A percentile compares a stretch with the other conserved stretches of the same genome.
phyloP scores from a whole-genome alignment of 1,284 basidiomycete species.

The Fomes fomentarius region DNA sequence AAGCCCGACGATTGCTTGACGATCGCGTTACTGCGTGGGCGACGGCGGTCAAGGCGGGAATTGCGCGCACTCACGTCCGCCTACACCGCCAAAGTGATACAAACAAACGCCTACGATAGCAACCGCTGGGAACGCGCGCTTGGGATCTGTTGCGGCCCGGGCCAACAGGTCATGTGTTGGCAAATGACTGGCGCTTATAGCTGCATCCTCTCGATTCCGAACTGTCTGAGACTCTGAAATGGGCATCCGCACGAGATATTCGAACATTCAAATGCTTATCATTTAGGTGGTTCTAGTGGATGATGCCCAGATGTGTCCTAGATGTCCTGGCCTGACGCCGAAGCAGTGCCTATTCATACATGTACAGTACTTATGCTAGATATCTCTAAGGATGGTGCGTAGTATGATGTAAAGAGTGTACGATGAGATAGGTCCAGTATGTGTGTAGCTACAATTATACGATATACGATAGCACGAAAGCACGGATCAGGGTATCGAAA shows the following conservation, averaged over 20 bases:
- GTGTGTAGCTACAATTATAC: background rate
- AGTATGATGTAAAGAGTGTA: background rate
- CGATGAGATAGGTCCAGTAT: background rate
- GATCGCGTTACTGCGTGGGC: background rate
- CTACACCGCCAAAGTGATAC: slow-evolving; percentile 7
- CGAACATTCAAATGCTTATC: too few relatives aligned
- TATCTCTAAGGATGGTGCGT: background rate
- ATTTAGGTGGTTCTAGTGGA: too few relatives aligned
- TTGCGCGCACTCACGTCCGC: background rate
- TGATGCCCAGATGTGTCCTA: too few relatives aligned
- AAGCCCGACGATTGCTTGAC: background rate
- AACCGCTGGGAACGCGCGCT: slow-evolving; percentile 6
- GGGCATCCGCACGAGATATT: too few relatives aligned
- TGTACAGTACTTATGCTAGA: too few relatives aligned
- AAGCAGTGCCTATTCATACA: too few relatives aligned
- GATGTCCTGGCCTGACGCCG: too few relatives aligned
- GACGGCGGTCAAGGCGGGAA: background rate
- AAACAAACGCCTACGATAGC: slow-evolving; percentile 15
- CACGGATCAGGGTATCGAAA: background rate
- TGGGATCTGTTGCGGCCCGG: too few relatives aligned
- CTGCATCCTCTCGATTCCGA: too few relatives aligned
- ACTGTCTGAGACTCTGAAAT: background rate
- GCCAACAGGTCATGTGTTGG: background rate
- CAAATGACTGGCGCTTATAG: too few relatives aligned
- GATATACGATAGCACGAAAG: slow-evolving; percentile 11